phyloP scores from a whole-genome alignment of 331 rosid genomes.

The Quercus tomentella region DNA sequence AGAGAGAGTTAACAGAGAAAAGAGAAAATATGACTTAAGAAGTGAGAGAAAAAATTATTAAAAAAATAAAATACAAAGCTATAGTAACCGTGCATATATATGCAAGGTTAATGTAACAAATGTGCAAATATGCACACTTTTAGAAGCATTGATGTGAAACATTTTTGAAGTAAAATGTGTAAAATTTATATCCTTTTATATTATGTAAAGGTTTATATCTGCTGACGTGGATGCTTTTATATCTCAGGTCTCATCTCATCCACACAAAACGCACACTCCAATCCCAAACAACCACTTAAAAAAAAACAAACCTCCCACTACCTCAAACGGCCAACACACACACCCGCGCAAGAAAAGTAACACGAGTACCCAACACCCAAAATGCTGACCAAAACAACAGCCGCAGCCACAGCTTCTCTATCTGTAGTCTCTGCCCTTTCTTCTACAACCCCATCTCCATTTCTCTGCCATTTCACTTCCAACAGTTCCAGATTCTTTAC shows the following conservation, averaged over 20 bases:
- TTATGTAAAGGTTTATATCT: accelerated
- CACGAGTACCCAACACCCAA: neutral
- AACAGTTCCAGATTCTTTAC: constrained; percentile 21
- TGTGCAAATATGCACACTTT: no score
- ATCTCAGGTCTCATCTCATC: neutral
- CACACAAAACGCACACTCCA: constrained; percentile 5
- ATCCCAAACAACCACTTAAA: constrained; percentile 1
- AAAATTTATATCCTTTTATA: no score
- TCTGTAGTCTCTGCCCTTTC: constrained; percentile 32
- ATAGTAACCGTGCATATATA: no score
- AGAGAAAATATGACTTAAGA: no score
- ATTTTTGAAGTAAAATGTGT: no score
- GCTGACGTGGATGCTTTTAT: accelerated
- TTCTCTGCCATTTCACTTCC: constrained; percentile 20
- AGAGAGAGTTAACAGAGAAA: no score
- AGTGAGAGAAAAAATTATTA: no score
- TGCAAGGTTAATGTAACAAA: no score
- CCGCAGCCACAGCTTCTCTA: constrained; percentile 17
- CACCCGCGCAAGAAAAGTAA: neutral
- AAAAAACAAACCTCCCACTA: constrained; percentile 5
- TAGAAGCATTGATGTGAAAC: no score
- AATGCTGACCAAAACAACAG: constrained; percentile 62
- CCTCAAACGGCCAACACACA: constrained; percentile 9
- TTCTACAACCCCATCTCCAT: constrained; percentile 27
- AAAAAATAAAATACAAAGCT: no score